These are phyloP conservation scores for Biscogniauxia sp. DNA, from an alignment of 2,329 filamentous ascomycete genomes.

Conservation along the genomic window DNA sequence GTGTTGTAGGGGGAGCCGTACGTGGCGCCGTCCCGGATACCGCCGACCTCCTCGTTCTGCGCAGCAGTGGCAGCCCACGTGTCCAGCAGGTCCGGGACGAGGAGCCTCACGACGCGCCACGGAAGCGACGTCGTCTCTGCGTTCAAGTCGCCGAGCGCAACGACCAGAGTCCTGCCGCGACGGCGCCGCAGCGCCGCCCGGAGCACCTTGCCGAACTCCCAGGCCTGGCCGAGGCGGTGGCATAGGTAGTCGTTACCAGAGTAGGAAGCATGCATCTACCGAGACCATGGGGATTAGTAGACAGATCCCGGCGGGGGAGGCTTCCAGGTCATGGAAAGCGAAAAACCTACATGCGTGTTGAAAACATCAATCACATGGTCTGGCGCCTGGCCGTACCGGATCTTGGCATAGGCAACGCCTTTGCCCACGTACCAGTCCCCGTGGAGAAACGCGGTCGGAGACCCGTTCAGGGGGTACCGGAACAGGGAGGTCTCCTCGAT, in stretches of 20 bases:
- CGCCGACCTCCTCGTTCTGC: conserved; percentile 66
- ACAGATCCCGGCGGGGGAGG: too few species aligned
- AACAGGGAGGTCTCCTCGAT: conserved; percentile 87
- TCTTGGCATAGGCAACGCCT: conserved; percentile 79
- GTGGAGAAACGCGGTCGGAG: conserved; percentile 88
- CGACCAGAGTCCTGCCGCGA: conserved; percentile 60
- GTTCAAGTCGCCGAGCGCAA: conserved; percentile 93
- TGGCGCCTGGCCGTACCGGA: conserved; percentile 64
- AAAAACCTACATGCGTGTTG: conserved; percentile 69
- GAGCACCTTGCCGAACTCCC: conserved; percentile 90
- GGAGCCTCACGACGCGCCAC: conserved; percentile 77
- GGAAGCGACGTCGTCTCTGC: conserved; percentile 86
- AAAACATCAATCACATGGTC: conserved; percentile 82
- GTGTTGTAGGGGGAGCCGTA: conserved; percentile 87
- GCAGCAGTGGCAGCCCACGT: conserved; percentile 71
- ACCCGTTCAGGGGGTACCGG: conserved; percentile 82
- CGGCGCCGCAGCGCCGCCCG: conserved; percentile 75
- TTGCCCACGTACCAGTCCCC: conserved; percentile 98
- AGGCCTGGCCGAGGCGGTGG: conserved; percentile 88
- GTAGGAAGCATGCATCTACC: background rate
- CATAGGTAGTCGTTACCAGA: conserved; percentile 61
- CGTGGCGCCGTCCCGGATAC: conserved; percentile 74
- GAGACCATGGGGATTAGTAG: background rate
- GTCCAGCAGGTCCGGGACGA: conserved; percentile 75
- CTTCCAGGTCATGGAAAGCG: background rate